Percentiles rank a stretch among this genome's conserved stretches.
Evolutionary conservation across 495 filamentous ascomycete genomes (phyloP).

Genomic region (Emericellopsis terricola): DNA sequence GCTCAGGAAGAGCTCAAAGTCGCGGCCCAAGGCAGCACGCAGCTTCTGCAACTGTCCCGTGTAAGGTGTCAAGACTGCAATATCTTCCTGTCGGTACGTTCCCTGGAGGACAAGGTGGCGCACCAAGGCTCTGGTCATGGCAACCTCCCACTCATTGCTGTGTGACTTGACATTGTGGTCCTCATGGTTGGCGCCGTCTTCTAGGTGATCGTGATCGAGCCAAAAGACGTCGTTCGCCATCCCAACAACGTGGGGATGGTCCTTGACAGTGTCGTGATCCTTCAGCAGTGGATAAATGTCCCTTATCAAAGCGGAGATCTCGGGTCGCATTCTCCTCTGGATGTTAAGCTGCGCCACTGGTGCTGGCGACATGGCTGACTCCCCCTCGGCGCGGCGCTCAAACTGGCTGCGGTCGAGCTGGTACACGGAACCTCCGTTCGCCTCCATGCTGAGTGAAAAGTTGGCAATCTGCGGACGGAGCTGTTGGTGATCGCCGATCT

Average conservation of each 20-base stretch:
- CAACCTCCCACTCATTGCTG: slow-evolving; percentile 49
- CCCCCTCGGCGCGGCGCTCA: slow-evolving; percentile 42
- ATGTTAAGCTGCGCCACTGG: too few relatives aligned
- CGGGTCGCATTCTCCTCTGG: slow-evolving; percentile 66
- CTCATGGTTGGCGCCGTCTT: slow-evolving; percentile 25
- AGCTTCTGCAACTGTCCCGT: slow-evolving; percentile 52
- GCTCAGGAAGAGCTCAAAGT: slow-evolving; percentile 44
- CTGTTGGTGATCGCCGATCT: slow-evolving; percentile 65
- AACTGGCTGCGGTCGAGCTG: slow-evolving; percentile 50
- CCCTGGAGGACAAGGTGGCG: slow-evolving; percentile 59
- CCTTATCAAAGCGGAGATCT: slow-evolving; percentile 43
- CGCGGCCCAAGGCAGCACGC: slow-evolving; percentile 23
- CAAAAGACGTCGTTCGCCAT: slow-evolving; percentile 53
- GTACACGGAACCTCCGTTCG: slow-evolving; percentile 31
- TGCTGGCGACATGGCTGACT: too few relatives aligned
- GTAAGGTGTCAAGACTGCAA: slow-evolving; percentile 68
- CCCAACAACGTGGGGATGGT: slow-evolving; percentile 43
- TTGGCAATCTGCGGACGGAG: slow-evolving; percentile 52
- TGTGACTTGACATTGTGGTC: slow-evolving; percentile 35
- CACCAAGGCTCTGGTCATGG: slow-evolving; percentile 47
- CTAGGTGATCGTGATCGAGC: slow-evolving; percentile 46
- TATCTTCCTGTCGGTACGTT: slow-evolving; percentile 41
- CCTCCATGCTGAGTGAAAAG: slow-evolving; percentile 44
- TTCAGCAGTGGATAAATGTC: slow-evolving; percentile 47
- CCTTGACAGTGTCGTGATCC: slow-evolving; percentile 32